Evolutionary conservation across 306 rosid genomes (phyloP).

Genomic region (Vicia sativa): DNA sequence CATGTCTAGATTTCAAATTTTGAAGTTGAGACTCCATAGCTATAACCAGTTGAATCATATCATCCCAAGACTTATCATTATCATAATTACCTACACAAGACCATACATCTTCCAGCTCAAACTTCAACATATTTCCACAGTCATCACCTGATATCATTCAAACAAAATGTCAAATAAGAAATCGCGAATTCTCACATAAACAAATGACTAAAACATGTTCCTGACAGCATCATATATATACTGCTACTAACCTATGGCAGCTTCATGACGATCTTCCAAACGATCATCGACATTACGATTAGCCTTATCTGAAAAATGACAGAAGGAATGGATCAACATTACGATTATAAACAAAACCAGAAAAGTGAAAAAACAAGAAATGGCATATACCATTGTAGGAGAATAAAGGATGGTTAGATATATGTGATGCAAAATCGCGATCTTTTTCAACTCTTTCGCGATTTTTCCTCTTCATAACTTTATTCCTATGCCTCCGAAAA

Average conservation of each 20-base stretch:
- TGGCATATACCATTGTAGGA: background rate
- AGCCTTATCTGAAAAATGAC: too few species aligned
- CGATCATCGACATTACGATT: background rate
- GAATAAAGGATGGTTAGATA: background rate
- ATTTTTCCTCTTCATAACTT: background rate
- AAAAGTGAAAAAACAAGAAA: too few species aligned
- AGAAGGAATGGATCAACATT: too few species aligned
- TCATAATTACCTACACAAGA: too few species aligned
- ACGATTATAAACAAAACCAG: too few species aligned
- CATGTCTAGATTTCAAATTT: background rate
- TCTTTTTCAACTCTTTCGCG: background rate
- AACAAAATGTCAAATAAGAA: constrained; percentile 3
- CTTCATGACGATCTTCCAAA: background rate
- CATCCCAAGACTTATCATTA: background rate
- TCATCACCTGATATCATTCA: constrained; percentile 40
- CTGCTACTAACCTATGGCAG: too few species aligned
- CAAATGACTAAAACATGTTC: too few species aligned
- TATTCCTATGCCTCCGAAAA: background rate
- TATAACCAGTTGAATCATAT: background rate
- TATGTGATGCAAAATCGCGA: background rate
- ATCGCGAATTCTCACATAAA: background rate
- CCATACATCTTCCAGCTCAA: constrained; percentile 33
- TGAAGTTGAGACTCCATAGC: background rate
- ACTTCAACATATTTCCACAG: constrained; percentile 38
- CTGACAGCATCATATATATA: too few species aligned